These are phyloP conservation scores for Immersiella caudata DNA, from an alignment of 495 filamentous ascomycete species.

Conservation along the genomic window DNA sequence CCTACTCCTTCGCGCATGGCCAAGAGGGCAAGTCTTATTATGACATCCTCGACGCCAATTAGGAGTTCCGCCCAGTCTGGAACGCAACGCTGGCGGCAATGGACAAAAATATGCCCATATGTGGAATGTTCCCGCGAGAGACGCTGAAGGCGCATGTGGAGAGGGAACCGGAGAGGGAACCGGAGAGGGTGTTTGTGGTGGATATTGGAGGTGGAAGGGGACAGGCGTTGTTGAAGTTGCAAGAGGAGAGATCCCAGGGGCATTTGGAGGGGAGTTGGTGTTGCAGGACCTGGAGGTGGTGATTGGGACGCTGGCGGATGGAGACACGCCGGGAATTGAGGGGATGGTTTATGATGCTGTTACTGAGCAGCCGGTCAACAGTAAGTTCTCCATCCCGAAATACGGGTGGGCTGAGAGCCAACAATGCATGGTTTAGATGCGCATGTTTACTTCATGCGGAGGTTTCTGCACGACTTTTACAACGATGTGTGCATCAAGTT, in stretches of 20 bases:
- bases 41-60: slow-evolving; percentile 29
- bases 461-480: slow-evolving; percentile 57
- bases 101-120: slow-evolving; percentile 35
- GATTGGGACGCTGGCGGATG: slow-evolving; percentile 23
- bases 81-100: slow-evolving; percentile 31
- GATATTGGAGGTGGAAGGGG: slow-evolving; percentile 35
- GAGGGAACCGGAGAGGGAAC: slow-evolving; percentile 37
- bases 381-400: slow-evolving; percentile 12
- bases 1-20: slow-evolving; percentile 34
- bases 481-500: slow-evolving; percentile 46
- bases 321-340: slow-evolving; percentile 25
- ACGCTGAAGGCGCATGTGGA: slow-evolving; percentile 37
- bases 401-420: neutral
- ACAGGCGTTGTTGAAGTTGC: slow-evolving; percentile 34
- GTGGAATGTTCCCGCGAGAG: slow-evolving; percentile 43
- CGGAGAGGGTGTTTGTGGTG: slow-evolving; percentile 37
- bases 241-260: slow-evolving; percentile 28
- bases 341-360: slow-evolving; percentile 28
- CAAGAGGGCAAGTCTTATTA: slow-evolving; percentile 38
- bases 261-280: slow-evolving; percentile 27
- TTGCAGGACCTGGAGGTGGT: slow-evolving; percentile 31
- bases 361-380: slow-evolving; percentile 26
- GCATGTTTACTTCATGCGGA: slow-evolving; percentile 56
- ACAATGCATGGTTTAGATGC: slow-evolving; percentile 33
- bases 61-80: slow-evolving; percentile 24